phyloP scores from a whole-genome alignment of 208 protist species.

The Leptomonas seymouri region DNA sequence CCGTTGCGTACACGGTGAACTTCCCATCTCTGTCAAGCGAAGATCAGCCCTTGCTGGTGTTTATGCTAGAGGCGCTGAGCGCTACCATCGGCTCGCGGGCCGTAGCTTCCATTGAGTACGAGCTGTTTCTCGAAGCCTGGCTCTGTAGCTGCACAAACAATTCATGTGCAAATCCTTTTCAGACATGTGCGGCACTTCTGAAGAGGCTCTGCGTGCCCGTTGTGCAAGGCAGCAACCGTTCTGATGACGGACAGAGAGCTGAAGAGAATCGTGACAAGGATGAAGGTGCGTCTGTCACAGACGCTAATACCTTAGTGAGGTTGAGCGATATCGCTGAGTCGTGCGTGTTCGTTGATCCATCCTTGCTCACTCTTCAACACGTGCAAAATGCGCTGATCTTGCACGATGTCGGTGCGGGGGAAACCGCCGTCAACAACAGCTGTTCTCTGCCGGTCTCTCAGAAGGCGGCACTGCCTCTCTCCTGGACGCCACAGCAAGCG shows the following conservation, averaged over 20 bases:
- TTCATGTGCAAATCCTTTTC: background rate
- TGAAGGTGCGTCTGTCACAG: background rate
- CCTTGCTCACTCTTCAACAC: slow-evolving; percentile 20
- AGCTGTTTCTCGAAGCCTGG: slow-evolving; percentile 43
- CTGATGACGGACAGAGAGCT: background rate
- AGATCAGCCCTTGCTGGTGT: slow-evolving; percentile 47
- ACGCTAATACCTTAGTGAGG: background rate
- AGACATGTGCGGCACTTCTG: background rate
- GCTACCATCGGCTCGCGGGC: slow-evolving; percentile 45
- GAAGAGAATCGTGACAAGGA: background rate
- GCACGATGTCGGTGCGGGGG: background rate
- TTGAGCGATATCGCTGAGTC: background rate
- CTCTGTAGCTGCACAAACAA: background rate
- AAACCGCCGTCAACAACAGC: background rate
- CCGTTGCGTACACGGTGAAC: slow-evolving; percentile 25
- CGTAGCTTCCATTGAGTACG: slow-evolving; percentile 53
- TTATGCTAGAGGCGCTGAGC: slow-evolving; percentile 57
- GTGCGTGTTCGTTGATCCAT: slow-evolving; percentile 23
- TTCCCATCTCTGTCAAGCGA: slow-evolving; percentile 45
- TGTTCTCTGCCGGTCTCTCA: background rate
- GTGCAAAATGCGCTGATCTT: slow-evolving; percentile 3
- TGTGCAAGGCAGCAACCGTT: background rate
- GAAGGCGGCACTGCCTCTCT: background rate
- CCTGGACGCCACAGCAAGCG: slow-evolving; percentile 47
- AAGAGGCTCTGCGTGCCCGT: background rate